These are phyloP conservation scores for Ceratocystis lukuohia DNA, from an alignment of 2,329 filamentous ascomycete genomes.

Conservation along the genomic window DNA sequence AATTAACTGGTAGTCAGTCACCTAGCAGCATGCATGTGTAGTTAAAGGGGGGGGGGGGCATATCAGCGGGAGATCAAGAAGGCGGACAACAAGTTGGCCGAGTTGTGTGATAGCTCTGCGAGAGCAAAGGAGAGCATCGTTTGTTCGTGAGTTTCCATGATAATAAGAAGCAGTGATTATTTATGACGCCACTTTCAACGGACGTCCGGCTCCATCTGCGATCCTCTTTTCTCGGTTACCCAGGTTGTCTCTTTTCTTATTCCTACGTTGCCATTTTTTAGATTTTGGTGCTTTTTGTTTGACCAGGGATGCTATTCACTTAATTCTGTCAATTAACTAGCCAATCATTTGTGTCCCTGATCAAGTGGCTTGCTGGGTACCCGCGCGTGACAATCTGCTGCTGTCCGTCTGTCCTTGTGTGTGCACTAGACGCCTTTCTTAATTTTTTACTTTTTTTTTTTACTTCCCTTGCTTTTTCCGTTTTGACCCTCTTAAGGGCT, in stretches of 20 bases:
- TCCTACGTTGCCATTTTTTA: not conserved
- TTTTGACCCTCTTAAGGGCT: not conserved
- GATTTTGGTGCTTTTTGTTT: no score
- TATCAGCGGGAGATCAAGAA: no score
- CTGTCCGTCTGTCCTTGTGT: no score
- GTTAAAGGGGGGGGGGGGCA: no score
- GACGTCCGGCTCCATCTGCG: conserved; percentile 1
- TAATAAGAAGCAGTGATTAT: not conserved
- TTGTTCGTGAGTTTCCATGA: not conserved
- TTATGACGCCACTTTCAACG: conserved; percentile 1
- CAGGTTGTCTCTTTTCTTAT: not conserved
- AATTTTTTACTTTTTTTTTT: not conserved
- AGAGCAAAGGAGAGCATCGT: not conserved
- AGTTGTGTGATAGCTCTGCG: not conserved
- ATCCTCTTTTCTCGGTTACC: not conserved
- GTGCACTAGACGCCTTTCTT: no score
- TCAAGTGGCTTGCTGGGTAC: not conserved
- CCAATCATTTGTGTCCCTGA: not conserved
- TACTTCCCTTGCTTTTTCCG: not conserved
- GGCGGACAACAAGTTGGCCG: no score
- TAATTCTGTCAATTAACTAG: not conserved
- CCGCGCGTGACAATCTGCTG: no score
- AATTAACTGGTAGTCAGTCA: no score
- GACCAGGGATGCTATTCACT: not conserved
- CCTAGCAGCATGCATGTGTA: no score